Percentiles rank a stretch among this genome's conserved stretches.
Conservation (phyloP, 768 basidiomycete genomes). For the Neoboletus magnificus region DNA sequence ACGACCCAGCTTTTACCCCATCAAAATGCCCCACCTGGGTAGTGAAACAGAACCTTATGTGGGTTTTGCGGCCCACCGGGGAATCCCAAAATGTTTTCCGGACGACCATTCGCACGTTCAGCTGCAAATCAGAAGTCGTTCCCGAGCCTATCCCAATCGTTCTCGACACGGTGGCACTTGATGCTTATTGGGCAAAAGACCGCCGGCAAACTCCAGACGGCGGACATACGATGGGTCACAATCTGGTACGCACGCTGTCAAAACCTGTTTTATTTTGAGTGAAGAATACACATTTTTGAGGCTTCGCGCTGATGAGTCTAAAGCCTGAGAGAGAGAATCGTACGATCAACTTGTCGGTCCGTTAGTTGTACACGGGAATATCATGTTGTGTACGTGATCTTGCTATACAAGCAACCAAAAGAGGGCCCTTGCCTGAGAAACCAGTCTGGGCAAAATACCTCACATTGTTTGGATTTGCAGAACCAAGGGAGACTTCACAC, state of each 20-base stretch:
- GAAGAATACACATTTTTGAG: constrained; percentile 8
- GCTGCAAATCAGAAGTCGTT: constrained; percentile 2
- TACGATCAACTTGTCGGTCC: constrained; percentile 5
- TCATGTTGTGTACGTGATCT: constrained; percentile 27
- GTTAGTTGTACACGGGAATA: constrained; percentile 6
- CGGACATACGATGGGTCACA: constrained; percentile 8
- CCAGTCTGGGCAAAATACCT: background rate
- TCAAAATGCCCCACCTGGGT: no score
- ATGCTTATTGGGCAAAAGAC: constrained; percentile 1
- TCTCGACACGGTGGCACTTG: constrained; percentile 13
- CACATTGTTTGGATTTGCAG: constrained; percentile 7
- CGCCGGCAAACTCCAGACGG: constrained; percentile 13
- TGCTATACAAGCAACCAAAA: constrained; percentile 15
- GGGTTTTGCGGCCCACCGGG: constrained; percentile 1
- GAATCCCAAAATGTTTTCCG: background rate
- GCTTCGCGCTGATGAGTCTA: constrained; percentile 15
- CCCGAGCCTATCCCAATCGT: constrained; percentile 8
- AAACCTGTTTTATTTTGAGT: constrained; percentile 6
- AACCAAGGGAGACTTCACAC: constrained; percentile 16
- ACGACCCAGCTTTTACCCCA: constrained; percentile 8
- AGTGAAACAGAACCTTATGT: constrained; percentile 17
- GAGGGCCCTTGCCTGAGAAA: constrained; percentile 26
- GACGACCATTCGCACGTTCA: constrained; percentile 12
- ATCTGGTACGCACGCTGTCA: constrained; percentile 26
- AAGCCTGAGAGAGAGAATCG: constrained; percentile 26